These are phyloP conservation scores for Syzygium aqueum DNA, from an alignment of 345 rosid species.

Conservation along the genomic window DNA sequence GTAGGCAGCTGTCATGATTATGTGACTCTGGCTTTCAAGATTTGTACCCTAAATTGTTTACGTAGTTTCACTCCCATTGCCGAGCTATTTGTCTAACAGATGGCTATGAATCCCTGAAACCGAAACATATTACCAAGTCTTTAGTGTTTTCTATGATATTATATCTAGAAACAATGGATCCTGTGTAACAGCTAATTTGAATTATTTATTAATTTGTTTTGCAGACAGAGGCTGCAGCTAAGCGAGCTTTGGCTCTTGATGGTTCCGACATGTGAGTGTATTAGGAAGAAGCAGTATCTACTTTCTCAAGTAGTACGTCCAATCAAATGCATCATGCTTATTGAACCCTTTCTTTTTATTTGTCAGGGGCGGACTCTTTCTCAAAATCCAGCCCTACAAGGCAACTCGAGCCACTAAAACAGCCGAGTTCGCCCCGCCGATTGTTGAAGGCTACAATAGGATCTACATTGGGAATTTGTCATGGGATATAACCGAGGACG, in stretches of 20 bases:
- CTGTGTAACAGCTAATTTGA: not conserved
- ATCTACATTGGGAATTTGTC: conserved; percentile 78
- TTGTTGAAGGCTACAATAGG: conserved; percentile 81
- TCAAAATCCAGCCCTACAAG: conserved; percentile 75
- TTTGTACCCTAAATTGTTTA: not conserved
- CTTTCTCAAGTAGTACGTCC: not conserved
- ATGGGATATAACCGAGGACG: conserved; percentile 80
- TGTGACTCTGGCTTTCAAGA: not conserved
- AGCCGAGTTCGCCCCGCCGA: conserved; percentile 46
- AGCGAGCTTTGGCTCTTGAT: conserved; percentile 68
- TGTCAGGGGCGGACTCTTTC: conserved; percentile 74
- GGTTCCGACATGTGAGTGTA: conserved; percentile 71
- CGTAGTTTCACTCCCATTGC: not conserved
- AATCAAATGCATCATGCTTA: conserved; percentile 3
- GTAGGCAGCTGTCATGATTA: not conserved
- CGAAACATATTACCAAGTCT: not conserved
- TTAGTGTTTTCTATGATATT: not conserved
- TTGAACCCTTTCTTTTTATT: conserved; percentile 3
- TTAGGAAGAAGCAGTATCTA: not conserved
- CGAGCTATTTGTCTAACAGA: not conserved
- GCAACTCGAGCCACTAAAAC: conserved; percentile 25
- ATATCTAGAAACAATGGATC: not conserved
- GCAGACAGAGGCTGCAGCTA: conserved; percentile 77
- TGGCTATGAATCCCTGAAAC: not conserved
- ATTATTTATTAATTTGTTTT: not conserved